Evolutionary conservation across 345 rosid species (phyloP).

Genomic region (Citrus inodora): DNA sequence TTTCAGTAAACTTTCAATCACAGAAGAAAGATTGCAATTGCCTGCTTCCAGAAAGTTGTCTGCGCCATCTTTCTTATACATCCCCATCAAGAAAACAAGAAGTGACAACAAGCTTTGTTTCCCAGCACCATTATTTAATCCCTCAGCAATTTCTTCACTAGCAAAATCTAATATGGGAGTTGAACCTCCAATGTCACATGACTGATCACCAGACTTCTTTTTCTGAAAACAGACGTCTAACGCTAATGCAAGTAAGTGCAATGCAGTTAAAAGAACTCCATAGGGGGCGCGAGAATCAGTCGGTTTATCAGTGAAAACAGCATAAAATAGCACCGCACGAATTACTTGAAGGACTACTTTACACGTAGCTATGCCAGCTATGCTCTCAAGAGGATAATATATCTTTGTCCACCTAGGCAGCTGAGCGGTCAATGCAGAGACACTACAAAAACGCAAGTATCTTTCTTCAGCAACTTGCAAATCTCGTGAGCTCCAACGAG

Average conservation of each 20-base stretch:
- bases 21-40: slow-evolving; percentile 60
- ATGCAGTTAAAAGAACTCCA: slow-evolving; percentile 60
- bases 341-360: slow-evolving; percentile 58
- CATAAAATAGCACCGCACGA: slow-evolving; percentile 69
- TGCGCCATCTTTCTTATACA: slow-evolving; percentile 47
- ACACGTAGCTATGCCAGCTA: slow-evolving; percentile 77
- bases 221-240: slow-evolving; percentile 68
- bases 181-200: slow-evolving; percentile 32
- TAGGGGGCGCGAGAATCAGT: slow-evolving; percentile 76
- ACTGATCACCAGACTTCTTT: slow-evolving; percentile 32
- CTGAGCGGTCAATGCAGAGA: slow-evolving; percentile 72
- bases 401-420: slow-evolving; percentile 83
- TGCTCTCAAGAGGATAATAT: slow-evolving; percentile 67
- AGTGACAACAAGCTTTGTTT: slow-evolving; percentile 76
- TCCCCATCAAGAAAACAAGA: slow-evolving; percentile 74
- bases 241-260: slow-evolving; percentile 79
- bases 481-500: slow-evolving; percentile 85
- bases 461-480: slow-evolving; percentile 96
- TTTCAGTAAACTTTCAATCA: slow-evolving; percentile 72
- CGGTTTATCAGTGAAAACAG: slow-evolving; percentile 56
- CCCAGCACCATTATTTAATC: slow-evolving; percentile 44
- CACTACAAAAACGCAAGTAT: slow-evolving; percentile 66
- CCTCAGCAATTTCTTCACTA: slow-evolving; percentile 56
- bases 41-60: slow-evolving; percentile 57
- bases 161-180: slow-evolving; percentile 55